Conservation (phyloP, 441 rosid species). For the Rhodomyrtus psidioides region DNA sequence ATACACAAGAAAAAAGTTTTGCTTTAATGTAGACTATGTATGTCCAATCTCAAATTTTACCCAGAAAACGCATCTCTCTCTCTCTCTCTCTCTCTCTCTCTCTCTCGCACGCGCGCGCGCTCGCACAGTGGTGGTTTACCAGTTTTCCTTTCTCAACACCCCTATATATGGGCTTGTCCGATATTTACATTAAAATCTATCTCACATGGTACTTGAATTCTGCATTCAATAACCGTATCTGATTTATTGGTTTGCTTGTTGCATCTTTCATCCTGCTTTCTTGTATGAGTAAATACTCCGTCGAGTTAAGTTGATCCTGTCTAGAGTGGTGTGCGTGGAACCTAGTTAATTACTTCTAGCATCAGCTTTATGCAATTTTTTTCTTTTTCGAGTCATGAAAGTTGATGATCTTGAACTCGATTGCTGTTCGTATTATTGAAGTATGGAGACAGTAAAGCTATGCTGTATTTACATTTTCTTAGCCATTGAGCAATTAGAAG, state of each 20-base stretch:
- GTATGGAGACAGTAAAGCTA: not conserved
- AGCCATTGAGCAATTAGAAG: not conserved
- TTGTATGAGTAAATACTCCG: not conserved
- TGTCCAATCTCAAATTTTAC: not conserved
- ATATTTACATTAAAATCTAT: not conserved
- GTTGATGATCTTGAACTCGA: not conserved
- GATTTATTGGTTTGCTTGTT: not conserved
- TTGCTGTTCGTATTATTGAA: not conserved
- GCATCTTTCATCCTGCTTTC: not conserved
- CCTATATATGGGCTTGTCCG: not conserved
- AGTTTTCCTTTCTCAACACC: not conserved
- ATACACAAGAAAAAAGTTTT: not conserved
- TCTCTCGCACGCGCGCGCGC: no score
- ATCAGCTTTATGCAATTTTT: not conserved
- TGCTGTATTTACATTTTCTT: not conserved
- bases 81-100: not conserved
- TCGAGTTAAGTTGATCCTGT: not conserved
- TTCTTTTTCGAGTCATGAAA: not conserved
- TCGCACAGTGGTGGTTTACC: not conserved
- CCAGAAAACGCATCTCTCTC: not conserved
- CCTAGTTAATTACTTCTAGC: not conserved
- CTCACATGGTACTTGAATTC: not conserved
- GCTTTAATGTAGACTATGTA: not conserved
- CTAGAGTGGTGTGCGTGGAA: not conserved
- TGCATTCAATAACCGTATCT: not conserved